Conservation (phyloP, 805 yeast species). For the Wickerhamiella hasegawae region DNA sequence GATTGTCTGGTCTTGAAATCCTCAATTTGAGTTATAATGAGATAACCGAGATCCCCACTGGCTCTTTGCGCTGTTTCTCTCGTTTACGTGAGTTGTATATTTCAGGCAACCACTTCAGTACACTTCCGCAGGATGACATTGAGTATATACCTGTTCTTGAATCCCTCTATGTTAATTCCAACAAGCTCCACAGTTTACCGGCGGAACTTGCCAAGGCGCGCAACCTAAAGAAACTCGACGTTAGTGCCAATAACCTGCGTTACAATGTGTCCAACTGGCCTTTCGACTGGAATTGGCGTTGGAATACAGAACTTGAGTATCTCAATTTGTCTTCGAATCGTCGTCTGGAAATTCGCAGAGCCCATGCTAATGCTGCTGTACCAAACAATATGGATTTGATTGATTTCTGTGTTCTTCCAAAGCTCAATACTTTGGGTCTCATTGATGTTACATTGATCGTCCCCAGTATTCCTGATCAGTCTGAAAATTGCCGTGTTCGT, state of each 20-base stretch:
- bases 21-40: constrained; percentile 77
- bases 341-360: constrained; percentile 57
- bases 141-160: constrained; percentile 42
- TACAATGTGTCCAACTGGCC: constrained; percentile 90
- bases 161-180: constrained; percentile 60
- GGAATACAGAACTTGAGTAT: constrained; percentile 57
- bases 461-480: constrained; percentile 77
- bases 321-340: constrained; percentile 87
- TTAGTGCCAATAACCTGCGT: constrained; percentile 76
- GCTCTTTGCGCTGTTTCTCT: constrained; percentile 43
- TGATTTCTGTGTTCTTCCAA: constrained; percentile 58
- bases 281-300: constrained; percentile 96
- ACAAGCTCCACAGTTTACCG: constrained; percentile 73
- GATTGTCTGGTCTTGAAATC: constrained; percentile 38
- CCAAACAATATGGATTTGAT: constrained; percentile 23
- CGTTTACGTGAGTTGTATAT: constrained; percentile 49
- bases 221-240: constrained; percentile 60
- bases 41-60: constrained; percentile 62
- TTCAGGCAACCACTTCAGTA: constrained; percentile 68
- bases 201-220: constrained; percentile 64
- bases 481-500: constrained; percentile 66
- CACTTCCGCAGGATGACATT: constrained; percentile 77
- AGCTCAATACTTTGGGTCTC: constrained; percentile 61
- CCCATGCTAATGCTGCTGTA: constrained; percentile 7
- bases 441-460: constrained; percentile 93